phyloP scores from a whole-genome alignment of 116 monocot species.

The Posidonia oceanica region DNA sequence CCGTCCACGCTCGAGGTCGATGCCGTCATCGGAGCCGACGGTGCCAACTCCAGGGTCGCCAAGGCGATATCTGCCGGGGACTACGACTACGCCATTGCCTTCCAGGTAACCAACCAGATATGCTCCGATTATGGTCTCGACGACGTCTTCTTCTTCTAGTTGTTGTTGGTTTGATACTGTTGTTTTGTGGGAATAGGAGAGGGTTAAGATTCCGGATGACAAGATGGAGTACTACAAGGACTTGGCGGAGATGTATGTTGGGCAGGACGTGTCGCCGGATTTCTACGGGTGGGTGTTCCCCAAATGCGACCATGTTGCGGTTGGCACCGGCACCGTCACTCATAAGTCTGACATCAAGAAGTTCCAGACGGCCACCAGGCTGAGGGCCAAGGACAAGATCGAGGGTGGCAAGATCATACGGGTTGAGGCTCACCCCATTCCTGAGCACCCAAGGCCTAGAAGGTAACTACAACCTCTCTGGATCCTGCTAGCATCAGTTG shows the following conservation, averaged over 20 bases:
- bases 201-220: conserved; percentile 63
- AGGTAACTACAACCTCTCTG: conserved; percentile 21
- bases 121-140: too few species aligned
- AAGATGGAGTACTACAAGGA: conserved; percentile 97
- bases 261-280: conserved; percentile 89
- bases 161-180: not conserved
- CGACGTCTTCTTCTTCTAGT: not conserved
- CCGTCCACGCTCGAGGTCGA: conserved; percentile 60
- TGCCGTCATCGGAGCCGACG: conserved; percentile 86
- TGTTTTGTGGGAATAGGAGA: conserved; percentile 22
- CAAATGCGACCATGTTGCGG: conserved; percentile 94
- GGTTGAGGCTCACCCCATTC: conserved; percentile 94
- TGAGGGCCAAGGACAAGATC: conserved; percentile 82
- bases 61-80: conserved; percentile 86
- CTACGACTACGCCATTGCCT: conserved; percentile 91
- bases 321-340: conserved; percentile 91
- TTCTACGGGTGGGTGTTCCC: conserved; percentile 99
- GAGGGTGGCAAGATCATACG: conserved; percentile 91
- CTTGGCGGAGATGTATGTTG: conserved; percentile 93
- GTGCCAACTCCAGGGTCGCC: conserved; percentile 84
- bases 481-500: not conserved
- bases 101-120: conserved; percentile 27
- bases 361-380: conserved; percentile 84
- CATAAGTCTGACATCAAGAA: conserved; percentile 90
- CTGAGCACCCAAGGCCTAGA: conserved; percentile 82